Percentiles rank a stretch among this genome's conserved stretches.
phyloP scores from a whole-genome alignment of 1,284 basidiomycete genomes.

The Ganoderma sinense region DNA sequence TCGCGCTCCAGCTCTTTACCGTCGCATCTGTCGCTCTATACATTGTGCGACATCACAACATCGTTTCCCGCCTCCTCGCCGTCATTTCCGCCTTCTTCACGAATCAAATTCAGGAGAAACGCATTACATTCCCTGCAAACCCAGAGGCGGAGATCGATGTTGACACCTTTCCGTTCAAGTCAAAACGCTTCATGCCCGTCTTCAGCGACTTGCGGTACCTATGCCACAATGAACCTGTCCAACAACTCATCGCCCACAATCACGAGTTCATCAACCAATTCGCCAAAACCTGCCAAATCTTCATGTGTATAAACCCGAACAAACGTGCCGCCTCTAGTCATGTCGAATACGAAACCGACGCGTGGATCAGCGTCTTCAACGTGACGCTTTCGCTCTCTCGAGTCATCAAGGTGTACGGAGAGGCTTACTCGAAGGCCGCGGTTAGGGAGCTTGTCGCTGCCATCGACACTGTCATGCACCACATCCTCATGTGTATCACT shows the following conservation, averaged over 20 bases:
- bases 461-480: slow-evolving; percentile 73
- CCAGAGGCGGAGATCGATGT: slow-evolving; percentile 67
- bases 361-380: slow-evolving; percentile 94
- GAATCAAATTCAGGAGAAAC: slow-evolving; percentile 78
- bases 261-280: slow-evolving; percentile 67
- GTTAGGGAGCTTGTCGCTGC: slow-evolving; percentile 71
- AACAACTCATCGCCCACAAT: slow-evolving; percentile 75
- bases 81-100: slow-evolving; percentile 92
- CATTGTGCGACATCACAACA: slow-evolving; percentile 77
- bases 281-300: slow-evolving; percentile 78
- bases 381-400: slow-evolving; percentile 89
- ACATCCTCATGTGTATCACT: slow-evolving; percentile 79
- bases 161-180: slow-evolving; percentile 87
- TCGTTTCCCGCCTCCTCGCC: slow-evolving; percentile 80
- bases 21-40: slow-evolving; percentile 85
- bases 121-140: slow-evolving; percentile 63
- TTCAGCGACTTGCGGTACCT: slow-evolving; percentile 86
- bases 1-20: slow-evolving; percentile 91
- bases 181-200: slow-evolving; percentile 92
- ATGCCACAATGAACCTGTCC: slow-evolving; percentile 80
- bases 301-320: slow-evolving; percentile 92
- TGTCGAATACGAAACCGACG: slow-evolving; percentile 94
- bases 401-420: slow-evolving; percentile 88
- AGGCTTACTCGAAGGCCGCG: slow-evolving; percentile 71
- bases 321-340: slow-evolving; percentile 84